A percentile compares a stretch with the other conserved stretches of the same genome.
These are phyloP conservation scores for Penicillium vulpinum DNA, from an alignment of 2,329 filamentous ascomycete species.

Conservation along the genomic window DNA sequence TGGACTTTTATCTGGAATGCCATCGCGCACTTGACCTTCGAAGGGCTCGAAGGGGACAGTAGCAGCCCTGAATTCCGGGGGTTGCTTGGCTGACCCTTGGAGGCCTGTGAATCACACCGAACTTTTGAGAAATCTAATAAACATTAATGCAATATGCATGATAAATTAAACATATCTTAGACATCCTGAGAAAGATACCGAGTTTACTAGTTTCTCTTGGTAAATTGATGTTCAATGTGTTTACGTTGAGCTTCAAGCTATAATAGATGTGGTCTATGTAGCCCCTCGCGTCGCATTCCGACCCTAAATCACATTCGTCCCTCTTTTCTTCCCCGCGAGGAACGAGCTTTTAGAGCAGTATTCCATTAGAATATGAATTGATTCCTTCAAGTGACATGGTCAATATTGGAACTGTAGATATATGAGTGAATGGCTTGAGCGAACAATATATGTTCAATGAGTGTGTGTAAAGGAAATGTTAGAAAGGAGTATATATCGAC, in stretches of 20 bases:
- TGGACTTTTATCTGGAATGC: slow-evolving; percentile 8
- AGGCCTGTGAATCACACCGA: background rate
- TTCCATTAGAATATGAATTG: background rate
- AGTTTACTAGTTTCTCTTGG: background rate
- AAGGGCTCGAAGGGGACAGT: slow-evolving; percentile 6
- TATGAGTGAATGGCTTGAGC: background rate
- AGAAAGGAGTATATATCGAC: background rate
- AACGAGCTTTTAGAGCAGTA: background rate
- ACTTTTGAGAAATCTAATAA: background rate
- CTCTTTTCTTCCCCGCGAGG: background rate
- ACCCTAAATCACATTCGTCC: background rate
- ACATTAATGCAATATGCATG: background rate
- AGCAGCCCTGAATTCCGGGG: slow-evolving; percentile 13
- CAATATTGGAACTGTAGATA: background rate
- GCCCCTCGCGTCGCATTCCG: slow-evolving; percentile 10
- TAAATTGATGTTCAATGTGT: background rate
- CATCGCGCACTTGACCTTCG: background rate
- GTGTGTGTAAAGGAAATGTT: background rate
- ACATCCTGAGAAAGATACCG: background rate
- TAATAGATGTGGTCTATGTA: background rate
- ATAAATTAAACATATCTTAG: background rate
- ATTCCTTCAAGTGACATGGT: background rate
- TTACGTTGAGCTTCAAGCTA: background rate
- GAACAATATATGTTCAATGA: background rate
- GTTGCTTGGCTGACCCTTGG: slow-evolving; percentile 3